Base-by-base conservation (phyloP, 305 asterid genomes). In the Solanum hybrid region DNA sequence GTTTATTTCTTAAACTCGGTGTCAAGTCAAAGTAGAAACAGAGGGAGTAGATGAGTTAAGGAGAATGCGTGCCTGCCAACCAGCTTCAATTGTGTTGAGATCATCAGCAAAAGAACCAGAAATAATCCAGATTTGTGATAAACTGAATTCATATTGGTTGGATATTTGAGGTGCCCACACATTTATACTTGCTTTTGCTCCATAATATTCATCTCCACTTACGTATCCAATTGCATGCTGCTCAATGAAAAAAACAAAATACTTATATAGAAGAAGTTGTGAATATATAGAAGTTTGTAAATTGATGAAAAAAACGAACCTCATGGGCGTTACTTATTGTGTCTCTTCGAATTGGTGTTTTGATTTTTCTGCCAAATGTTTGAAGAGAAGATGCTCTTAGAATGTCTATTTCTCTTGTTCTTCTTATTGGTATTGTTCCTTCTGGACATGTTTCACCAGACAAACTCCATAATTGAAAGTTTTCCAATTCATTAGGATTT, bases 61-160 rank as follows among this genome's bases (percentile, higher is more conserved):
- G 57, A 41, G 57, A 41, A 41, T 41, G 57, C 57, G 15, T 93
- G 90, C 98, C 96, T 97, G 99, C 99, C 99, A 97, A 76, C 99
- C 99, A 89, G 98, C 99, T 95, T 97, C 99, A 87, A 97, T 96
- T 91, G 99, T 97, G 95, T 97, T 97, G 91, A 97, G 99, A 93
- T 96, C 99, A 90, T 95, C 96, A 6, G 97, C 97, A 91, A 96
- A 97, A 7, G 98, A 94, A 83, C 89, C 89, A 36, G 82, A 87
- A 32, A 70, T 37, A 45, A 87, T 31, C 89, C 89, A 87, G 17
- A 87, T 87, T 70, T 87, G 89, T 70, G 89, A 87, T 36, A 70
- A 87, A 41, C 89, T 87, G 61, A 87, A 72, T 34, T 87, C 89
- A 34, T 87, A 77, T 26, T 41, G 65, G 26, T 87, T 87, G 65